Evolutionary conservation across 768 basidiomycete species (phyloP).

Genomic region (Pleurotus giganteus): DNA sequence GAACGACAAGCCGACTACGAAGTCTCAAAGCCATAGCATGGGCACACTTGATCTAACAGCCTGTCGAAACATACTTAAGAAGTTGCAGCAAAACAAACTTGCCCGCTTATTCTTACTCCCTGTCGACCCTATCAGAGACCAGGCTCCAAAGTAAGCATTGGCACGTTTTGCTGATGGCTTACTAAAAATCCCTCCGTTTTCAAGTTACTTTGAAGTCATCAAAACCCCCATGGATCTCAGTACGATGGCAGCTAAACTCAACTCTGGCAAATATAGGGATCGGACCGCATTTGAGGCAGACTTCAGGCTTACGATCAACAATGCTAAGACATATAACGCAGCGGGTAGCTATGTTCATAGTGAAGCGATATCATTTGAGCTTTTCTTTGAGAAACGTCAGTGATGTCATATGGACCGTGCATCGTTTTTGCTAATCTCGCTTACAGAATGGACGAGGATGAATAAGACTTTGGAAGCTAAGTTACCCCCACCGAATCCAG

Average conservation of each 20-base stretch:
- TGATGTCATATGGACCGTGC: constrained; percentile 13
- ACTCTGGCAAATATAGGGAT: constrained; percentile 82
- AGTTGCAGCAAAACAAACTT: constrained; percentile 72
- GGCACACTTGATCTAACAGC: constrained; percentile 70
- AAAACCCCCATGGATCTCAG: constrained; percentile 94
- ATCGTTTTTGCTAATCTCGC: background rate
- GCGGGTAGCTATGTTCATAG: constrained; percentile 69
- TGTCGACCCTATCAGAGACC: constrained; percentile 94
- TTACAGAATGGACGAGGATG: constrained; percentile 81
- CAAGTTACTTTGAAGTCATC: constrained; percentile 87
- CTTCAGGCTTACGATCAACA: constrained; percentile 83
- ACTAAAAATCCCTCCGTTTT: constrained; percentile 7
- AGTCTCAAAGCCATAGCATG: constrained; percentile 79
- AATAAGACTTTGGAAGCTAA: constrained; percentile 78
- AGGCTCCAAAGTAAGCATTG: constrained; percentile 70
- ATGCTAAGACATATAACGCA: constrained; percentile 85
- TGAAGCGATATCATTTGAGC: constrained; percentile 73
- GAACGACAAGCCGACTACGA: constrained; percentile 46
- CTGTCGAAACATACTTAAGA: constrained; percentile 76
- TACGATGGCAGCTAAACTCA: constrained; percentile 84
- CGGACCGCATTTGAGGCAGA: constrained; percentile 84
- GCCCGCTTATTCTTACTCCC: constrained; percentile 78
- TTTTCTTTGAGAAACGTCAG: constrained; percentile 84
- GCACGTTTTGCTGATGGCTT: constrained; percentile 12
- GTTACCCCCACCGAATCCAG: constrained; percentile 33